phyloP scores from a whole-genome alignment of 2,329 filamentous ascomycete genomes.

The Fusarium verrucosum region DNA sequence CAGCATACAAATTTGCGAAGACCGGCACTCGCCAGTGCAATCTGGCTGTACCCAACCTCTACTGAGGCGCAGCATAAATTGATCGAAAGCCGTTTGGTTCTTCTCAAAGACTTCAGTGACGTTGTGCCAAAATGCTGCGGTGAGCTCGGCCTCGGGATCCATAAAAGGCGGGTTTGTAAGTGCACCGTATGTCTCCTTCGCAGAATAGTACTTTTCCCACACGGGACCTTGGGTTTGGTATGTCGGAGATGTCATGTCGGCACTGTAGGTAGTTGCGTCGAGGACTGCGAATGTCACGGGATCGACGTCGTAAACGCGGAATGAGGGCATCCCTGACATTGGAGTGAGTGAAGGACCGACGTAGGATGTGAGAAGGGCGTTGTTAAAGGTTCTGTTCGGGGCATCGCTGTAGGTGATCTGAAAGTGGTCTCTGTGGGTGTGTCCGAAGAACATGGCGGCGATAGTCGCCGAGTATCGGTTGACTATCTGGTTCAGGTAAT shows the following conservation, averaged over 20 bases:
- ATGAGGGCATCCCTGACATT: conserved; percentile 64
- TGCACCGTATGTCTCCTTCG: conserved; percentile 62
- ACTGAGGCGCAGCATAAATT: conserved; percentile 58
- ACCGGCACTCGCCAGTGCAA: conserved; percentile 56
- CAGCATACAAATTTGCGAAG: conserved; percentile 60
- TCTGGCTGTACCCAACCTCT: conserved; percentile 55
- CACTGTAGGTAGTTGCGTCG: conserved; percentile 63
- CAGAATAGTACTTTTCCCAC: conserved; percentile 67
- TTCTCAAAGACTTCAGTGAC: conserved; percentile 60
- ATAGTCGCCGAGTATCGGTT: conserved; percentile 64
- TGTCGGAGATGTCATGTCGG: conserved; percentile 57
- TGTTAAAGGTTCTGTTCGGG: conserved; percentile 50
- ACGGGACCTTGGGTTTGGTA: conserved; percentile 57
- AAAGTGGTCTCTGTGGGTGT: conserved; percentile 67
- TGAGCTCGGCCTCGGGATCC: conserved; percentile 56
- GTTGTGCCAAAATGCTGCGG: conserved; percentile 68
- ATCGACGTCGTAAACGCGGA: conserved; percentile 67
- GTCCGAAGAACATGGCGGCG: conserved; percentile 65
- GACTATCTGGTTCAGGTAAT: conserved; percentile 63
- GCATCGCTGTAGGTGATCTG: conserved; percentile 64
- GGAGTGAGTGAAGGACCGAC: conserved; percentile 65
- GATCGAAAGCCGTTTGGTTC: conserved; percentile 55
- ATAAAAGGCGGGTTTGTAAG: conserved; percentile 54
- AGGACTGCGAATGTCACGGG: conserved; percentile 64
- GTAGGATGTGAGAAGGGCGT: conserved; percentile 62